These are phyloP conservation scores for Annulohypoxylon maeteangense DNA, from an alignment of 495 filamentous ascomycete genomes.

Conservation along the genomic window DNA sequence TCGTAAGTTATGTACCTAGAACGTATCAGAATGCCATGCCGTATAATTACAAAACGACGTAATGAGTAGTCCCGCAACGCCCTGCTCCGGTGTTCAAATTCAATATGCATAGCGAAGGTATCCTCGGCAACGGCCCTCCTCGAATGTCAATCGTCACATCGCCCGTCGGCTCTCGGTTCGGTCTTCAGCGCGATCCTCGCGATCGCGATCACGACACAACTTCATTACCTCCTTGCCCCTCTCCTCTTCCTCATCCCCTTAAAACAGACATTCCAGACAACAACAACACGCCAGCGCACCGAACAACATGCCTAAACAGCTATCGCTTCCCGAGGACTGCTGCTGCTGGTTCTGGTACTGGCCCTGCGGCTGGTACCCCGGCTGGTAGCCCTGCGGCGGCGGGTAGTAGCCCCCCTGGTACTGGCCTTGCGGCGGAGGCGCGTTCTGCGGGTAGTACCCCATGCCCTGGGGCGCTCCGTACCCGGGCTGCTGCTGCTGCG, in stretches of 20 bases:
- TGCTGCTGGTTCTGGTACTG: constrained; percentile 42
- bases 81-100: constrained; percentile 1
- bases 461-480: constrained; percentile 50
- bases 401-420: constrained; percentile 37
- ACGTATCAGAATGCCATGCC: constrained; percentile 1
- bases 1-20: not conserved
- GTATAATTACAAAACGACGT: constrained; percentile 25
- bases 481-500: constrained; percentile 35
- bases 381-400: constrained; percentile 30
- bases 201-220: not conserved
- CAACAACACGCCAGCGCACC: constrained; percentile 60
- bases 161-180: not conserved
- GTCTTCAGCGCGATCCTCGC: not conserved
- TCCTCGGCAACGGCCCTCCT: constrained; percentile 2
- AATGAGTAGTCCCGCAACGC: constrained; percentile 28
- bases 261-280: constrained; percentile 61
- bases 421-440: constrained; percentile 13
- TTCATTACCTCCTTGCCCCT: not conserved
- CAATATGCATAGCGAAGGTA: constrained; percentile 9
- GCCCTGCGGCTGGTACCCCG: constrained; percentile 39
- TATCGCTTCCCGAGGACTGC: constrained; percentile 23
- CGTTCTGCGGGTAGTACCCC: constrained; percentile 54
- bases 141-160: not conserved
- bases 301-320: constrained; percentile 51
- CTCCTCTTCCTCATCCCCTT: constrained; percentile 16